Base-by-base conservation (phyloP, 441 rosid genomes). In the Isatis lusitanica region DNA sequence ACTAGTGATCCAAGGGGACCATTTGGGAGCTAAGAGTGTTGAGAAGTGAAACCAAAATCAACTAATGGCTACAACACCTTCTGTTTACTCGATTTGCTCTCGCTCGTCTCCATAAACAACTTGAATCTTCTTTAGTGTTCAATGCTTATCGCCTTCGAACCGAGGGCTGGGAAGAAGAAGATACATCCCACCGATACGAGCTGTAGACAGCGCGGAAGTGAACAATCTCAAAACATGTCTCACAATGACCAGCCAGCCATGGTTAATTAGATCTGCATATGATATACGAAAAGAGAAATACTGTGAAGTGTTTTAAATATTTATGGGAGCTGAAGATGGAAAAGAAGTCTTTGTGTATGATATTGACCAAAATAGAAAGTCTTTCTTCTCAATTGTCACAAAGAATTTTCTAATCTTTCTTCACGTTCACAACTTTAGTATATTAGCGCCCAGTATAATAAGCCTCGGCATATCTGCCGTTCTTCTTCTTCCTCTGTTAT, bases 11-110 rank as follows among this genome's bases (percentile, higher is more conserved):
- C 46, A 65, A 33, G 1, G 57, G 7, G 13, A 48, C 17, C 18
- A 48, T 65, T 18, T 65, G 33, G 31, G 44, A 65, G 58, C 12
- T 48, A 7, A 48, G 58, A 17, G 57, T 28, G 69, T 48, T 47
- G 3, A 65, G 7, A 24, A 12, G 3, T 24, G 15, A 4, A 40
- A 40, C 21, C 2, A 44, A 0, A 5, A 15, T 16, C n/a, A 5
- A 2, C 3, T 5, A 24, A 24, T 4, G 68, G 68, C 0, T 9
- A 30, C 30, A 31, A 0, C n/a, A 36, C 35, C 2, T 3, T 21
- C 7, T 4, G 58, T 35, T 35, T 48, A 35, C 12, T 6, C 4
- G 70, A 17, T 50, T 65, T n/a, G 3, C 17, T 17, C 57, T 17
- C 4, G 16, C 17, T 17, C 57, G 47, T 18, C 12, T 17, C 57